Conservation (phyloP, 2,329 filamentous ascomycete genomes). For the Rugonectria rugulosa region DNA sequence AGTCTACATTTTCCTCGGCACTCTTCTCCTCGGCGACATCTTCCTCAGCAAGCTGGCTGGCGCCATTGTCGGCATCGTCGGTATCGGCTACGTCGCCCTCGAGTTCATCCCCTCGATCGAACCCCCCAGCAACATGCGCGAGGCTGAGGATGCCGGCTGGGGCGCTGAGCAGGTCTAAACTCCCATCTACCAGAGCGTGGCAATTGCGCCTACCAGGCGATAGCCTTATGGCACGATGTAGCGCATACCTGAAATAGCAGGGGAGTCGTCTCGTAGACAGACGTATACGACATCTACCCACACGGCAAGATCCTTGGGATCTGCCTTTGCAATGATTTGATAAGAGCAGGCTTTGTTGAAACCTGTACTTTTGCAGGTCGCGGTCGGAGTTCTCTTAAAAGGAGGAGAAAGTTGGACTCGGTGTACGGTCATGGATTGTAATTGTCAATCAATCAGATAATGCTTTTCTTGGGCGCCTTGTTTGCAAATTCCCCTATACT, state of each 20-base stretch:
- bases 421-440: conserved; percentile 24
- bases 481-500: neutral
- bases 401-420: conserved; percentile 15
- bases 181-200: conserved; percentile 7
- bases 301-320: neutral
- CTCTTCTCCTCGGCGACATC: conserved; percentile 75
- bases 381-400: conserved; percentile 24
- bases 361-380: conserved; percentile 24
- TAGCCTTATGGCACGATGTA: neutral
- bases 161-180: conserved; percentile 77
- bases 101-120: conserved; percentile 83
- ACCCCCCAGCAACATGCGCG: conserved; percentile 82
- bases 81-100: conserved; percentile 77
- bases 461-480: conserved; percentile 14
- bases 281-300: neutral
- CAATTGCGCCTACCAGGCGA: neutral
- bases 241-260: no score
- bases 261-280: neutral
- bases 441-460: conserved; percentile 27
- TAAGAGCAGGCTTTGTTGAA: conserved; percentile 8
- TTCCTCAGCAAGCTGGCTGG: conserved; percentile 79
- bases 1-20: conserved; percentile 98
- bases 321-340: neutral
- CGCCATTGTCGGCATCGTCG: conserved; percentile 77
- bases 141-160: conserved; percentile 74